Base-by-base conservation (phyloP, 306 rosid species). In the Cucurbita ficifolia region DNA sequence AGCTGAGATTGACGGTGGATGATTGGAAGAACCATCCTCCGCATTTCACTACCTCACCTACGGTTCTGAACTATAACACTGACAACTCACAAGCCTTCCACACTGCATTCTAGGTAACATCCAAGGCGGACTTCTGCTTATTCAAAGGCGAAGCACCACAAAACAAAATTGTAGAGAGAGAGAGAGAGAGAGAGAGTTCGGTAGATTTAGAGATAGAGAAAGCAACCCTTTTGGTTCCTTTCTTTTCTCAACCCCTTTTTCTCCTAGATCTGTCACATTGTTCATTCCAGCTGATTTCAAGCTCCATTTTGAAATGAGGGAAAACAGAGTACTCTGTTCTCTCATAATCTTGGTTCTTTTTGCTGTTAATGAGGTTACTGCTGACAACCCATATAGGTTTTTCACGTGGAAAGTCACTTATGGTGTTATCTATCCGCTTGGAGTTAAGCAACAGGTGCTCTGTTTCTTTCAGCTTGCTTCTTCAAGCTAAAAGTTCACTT, bases 381-480 rank as follows among this genome's bases (percentile, higher is more conserved):
- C 76, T 74, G 98, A 94, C 58, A 87, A 94, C 88, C 98, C 98
- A 0, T 94, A 94, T 40, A 84, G 89, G 50, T 83, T 77, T 80
- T 24, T 87, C 81, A 87, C 94, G 42, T 94, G 98, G 98, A 90
- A 94, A 84, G 81, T 94, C 81, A 90, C 98, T 57, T 86, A 89
- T 10, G 97, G 96, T 36, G 88, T 90, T 72, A 90, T 90, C 69
- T 94, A 87, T 70, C 97, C 97, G 29, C 96, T 94, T 69, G 98
- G 98, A 62, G 86, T 87, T 69, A 90, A 90, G 80, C 98, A 90
- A 77, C 88, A 87, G 98, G 98, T 93, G 54, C 77, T 21, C 58
- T 29, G 24, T 6, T 14, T 74, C 14, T 29, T 7, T 70, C 70
- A 16, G 53, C 76, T 21, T 29, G 33, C 29, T 10, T 74, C 46